These are phyloP conservation scores for Verticillium alfalfae DNA, from an alignment of 2,329 filamentous ascomycete genomes.

Conservation along the genomic window DNA sequence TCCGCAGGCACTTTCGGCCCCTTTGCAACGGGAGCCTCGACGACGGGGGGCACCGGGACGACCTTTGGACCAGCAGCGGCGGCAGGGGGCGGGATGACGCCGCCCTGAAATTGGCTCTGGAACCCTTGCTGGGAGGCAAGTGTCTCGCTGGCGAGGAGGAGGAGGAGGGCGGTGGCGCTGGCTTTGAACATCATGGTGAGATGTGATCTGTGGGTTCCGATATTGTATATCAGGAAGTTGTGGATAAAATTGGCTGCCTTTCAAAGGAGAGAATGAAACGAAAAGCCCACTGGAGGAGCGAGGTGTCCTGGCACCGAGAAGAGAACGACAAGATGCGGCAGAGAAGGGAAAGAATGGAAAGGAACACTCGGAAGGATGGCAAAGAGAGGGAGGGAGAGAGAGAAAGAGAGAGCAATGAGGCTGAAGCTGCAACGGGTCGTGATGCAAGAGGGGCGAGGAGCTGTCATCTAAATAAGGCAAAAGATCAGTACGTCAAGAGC, in stretches of 20 bases:
- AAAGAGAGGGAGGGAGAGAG: neutral
- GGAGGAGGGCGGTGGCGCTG: neutral
- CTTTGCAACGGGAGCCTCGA: neutral
- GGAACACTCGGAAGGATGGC: neutral
- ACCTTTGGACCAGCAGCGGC: too few relatives aligned
- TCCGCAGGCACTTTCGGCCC: neutral
- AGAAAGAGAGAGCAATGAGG: neutral
- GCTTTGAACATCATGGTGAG: slow-evolving; percentile 1
- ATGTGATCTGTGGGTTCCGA: neutral
- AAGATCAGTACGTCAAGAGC: neutral
- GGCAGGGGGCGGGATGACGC: neutral
- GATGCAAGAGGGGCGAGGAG: neutral
- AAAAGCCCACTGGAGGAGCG: slow-evolving; percentile 1
- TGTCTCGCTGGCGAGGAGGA: neutral
- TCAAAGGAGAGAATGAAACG: neutral
- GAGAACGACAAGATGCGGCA: neutral
- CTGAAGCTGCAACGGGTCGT: neutral
- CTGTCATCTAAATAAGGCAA: neutral
- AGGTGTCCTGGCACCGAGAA: slow-evolving; percentile 3
- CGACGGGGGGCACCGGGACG: neutral
- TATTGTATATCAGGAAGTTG: neutral
- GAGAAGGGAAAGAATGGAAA: neutral
- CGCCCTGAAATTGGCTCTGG: neutral
- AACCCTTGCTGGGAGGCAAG: neutral
- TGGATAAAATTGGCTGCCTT: neutral